phyloP scores from a whole-genome alignment of 768 basidiomycete genomes.

The Mycena haematopus region DNA sequence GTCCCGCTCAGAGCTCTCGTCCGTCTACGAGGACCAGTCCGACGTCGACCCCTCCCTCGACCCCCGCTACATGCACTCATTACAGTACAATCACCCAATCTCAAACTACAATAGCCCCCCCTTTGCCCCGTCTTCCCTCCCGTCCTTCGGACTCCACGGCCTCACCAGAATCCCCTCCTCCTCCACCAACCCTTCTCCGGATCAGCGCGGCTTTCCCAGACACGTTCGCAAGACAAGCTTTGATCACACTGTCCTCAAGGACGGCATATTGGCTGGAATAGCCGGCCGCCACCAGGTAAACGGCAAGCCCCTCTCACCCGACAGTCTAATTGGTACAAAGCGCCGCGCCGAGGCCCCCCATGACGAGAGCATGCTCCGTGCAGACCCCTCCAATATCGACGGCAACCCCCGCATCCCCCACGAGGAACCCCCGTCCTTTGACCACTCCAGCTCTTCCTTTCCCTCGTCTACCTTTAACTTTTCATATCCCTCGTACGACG shows the following conservation, averaged over 20 bases:
- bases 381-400: conserved; percentile 70
- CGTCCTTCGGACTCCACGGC: conserved; percentile 72
- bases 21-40: conserved; percentile 52
- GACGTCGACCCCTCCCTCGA: conserved; percentile 40
- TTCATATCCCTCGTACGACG: conserved; percentile 70
- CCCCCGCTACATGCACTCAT: conserved; percentile 36
- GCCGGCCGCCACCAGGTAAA: conserved; percentile 83
- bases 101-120: conserved; percentile 54
- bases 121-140: conserved; percentile 75
- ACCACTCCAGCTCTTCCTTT: conserved; percentile 54
- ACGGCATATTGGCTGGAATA: conserved; percentile 61
- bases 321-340: conserved; percentile 73
- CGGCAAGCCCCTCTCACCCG: conserved; percentile 72
- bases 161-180: conserved; percentile 50
- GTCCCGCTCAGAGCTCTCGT: conserved; percentile 50
- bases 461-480: conserved; percentile 77
- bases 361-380: conserved; percentile 78
- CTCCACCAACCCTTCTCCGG: conserved; percentile 39
- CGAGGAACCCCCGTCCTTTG: conserved; percentile 45
- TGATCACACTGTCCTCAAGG: conserved; percentile 85
- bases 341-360: conserved; percentile 84
- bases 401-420: conserved; percentile 39
- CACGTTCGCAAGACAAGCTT: conserved; percentile 95
- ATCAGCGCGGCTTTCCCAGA: conserved; percentile 72
- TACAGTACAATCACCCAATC: conserved; percentile 45